Evolutionary conservation across 2,329 filamentous ascomycete species (phyloP).

Genomic region (Beauveria medogensis): DNA sequence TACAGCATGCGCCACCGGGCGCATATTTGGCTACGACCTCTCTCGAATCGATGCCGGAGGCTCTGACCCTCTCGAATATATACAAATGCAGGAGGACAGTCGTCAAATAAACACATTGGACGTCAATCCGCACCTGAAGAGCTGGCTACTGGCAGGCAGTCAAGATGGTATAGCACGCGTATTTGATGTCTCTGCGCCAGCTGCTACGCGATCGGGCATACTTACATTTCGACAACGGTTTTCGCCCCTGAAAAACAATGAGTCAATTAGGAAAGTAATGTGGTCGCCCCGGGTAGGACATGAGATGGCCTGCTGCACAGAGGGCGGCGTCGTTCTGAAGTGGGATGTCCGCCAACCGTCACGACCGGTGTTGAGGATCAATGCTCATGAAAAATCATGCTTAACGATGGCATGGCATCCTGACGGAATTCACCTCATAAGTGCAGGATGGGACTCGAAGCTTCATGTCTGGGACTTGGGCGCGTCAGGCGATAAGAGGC

Average conservation of each 20-base stretch:
- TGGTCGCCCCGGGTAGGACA: conserved; percentile 57
- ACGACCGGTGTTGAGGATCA: conserved; percentile 49
- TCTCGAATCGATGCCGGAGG: conserved; percentile 37
- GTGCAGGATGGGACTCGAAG: conserved; percentile 52
- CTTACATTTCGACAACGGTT: conserved; percentile 41
- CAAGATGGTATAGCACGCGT: conserved; percentile 56
- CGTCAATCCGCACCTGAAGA: conserved; percentile 51
- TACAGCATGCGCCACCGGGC: conserved; percentile 55
- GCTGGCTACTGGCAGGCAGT: conserved; percentile 52
- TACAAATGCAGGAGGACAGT: conserved; percentile 53
- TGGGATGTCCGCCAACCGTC: conserved; percentile 53
- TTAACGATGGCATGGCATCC: conserved; percentile 59
- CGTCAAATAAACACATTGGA: conserved; percentile 57
- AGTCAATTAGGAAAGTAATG: conserved; percentile 50
- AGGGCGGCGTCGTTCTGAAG: conserved; percentile 53
- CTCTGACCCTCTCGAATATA: conserved; percentile 41
- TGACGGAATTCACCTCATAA: conserved; percentile 58
- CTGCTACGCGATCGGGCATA: conserved; percentile 39
- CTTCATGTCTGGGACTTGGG: conserved; percentile 60
- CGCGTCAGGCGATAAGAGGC: conserved; percentile 50
- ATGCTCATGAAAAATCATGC: conserved; percentile 53
- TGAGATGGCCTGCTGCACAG: conserved; percentile 56
- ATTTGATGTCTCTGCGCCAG: conserved; percentile 47
- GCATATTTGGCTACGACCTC: conserved; percentile 58
- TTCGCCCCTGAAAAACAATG: conserved; percentile 31